A percentile compares a stretch with the other conserved stretches of the same genome.
These are phyloP conservation scores for Coemansia sp. DNA, from an alignment of 192 early-diverging fungal genomes.

Conservation along the genomic window DNA sequence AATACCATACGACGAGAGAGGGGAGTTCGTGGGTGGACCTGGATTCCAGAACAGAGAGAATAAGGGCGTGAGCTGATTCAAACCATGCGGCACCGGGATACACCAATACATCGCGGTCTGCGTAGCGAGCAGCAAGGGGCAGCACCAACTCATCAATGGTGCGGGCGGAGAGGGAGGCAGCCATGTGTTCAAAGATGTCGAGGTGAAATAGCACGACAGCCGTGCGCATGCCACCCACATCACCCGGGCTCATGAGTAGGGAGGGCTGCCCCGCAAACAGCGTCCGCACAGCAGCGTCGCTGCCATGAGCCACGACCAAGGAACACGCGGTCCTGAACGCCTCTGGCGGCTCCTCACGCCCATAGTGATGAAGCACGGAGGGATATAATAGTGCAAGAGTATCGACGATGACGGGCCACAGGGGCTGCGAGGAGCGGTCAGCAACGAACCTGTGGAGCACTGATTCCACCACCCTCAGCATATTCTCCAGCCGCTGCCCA, in stretches of 20 bases:
- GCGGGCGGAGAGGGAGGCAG: background rate
- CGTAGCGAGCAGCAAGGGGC: conserved; percentile 28
- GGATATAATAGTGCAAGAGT: conserved; percentile 18
- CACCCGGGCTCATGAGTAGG: background rate
- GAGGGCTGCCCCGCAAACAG: conserved; percentile 26
- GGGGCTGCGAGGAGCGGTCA: background rate
- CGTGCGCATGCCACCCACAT: background rate
- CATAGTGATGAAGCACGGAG: conserved; percentile 3
- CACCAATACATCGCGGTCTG: background rate
- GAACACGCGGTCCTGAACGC: conserved; percentile 9
- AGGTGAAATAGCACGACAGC: conserved; percentile 33
- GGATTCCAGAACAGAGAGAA: conserved; percentile 23
- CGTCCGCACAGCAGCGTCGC: background rate
- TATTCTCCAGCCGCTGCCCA: background rate
- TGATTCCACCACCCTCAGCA: background rate
- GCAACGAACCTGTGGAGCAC: conserved; percentile 8
- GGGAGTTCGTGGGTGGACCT: too few relatives aligned
- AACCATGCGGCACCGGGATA: conserved; percentile 22
- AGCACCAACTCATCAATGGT: conserved; percentile 9
- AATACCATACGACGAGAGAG: conserved; percentile 40
- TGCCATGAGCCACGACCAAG: background rate
- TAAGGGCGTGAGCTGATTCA: conserved; percentile 40
- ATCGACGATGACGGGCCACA: conserved; percentile 16
- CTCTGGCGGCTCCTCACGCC: conserved; percentile 10
- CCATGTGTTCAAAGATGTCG: conserved; percentile 43